Base-by-base conservation (phyloP, 768 basidiomycete genomes). In the Tricholoma hemisulphureum region DNA sequence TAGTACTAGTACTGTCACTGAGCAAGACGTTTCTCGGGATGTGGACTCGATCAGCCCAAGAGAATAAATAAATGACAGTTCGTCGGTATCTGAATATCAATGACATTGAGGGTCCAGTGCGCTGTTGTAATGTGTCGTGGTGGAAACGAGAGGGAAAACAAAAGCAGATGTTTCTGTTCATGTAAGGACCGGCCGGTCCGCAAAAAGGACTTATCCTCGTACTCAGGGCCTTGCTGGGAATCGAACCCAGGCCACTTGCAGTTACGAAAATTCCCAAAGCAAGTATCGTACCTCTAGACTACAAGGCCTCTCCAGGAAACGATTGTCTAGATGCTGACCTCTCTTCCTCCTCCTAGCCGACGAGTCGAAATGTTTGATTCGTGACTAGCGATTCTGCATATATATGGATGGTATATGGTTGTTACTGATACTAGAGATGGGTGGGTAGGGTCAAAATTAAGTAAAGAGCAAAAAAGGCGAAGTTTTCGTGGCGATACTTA, bases 191-290 rank as follows among this genome's bases (percentile, higher is more conserved):
- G 31, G n/a, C n/a, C n/a, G n/a, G n/a, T n/a, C n/a, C n/a, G n/a
- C n/a, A n/a, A n/a, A n/a, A n/a, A n/a, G n/a, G n/a, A 11, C 2
- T 13, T 43, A 18, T 20, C 37, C 37, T n/a, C n/a, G n/a, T n/a
- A n/a, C 1, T 20, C 10, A 23, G 73, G 76, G 75, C 71, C 75
- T 72, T 74, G 73, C 74, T 66, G 74, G 76, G 76, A 74, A 75
- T 77, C 75, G 76, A 78, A 79, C 75, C 76, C 73, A 67, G 76
- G 77, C 74, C 77, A 72, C 75, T 75, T 77, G 77, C 77, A 77
- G 55, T 61, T 55, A 48, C 35, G 8, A 26, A 16, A n/a, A n/a
- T n/a, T 58, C 75, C 75, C 77, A 77, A 78, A 78, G 77, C 77
- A 77, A 75, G 76, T 75, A 76, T 77, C 75, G 73, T 77, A 77